A percentile compares a stretch with the other conserved stretches of the same genome.
Evolutionary conservation across 2,329 filamentous ascomycete genomes (phyloP).

Genomic region (Arthrinium puccinioides): DNA sequence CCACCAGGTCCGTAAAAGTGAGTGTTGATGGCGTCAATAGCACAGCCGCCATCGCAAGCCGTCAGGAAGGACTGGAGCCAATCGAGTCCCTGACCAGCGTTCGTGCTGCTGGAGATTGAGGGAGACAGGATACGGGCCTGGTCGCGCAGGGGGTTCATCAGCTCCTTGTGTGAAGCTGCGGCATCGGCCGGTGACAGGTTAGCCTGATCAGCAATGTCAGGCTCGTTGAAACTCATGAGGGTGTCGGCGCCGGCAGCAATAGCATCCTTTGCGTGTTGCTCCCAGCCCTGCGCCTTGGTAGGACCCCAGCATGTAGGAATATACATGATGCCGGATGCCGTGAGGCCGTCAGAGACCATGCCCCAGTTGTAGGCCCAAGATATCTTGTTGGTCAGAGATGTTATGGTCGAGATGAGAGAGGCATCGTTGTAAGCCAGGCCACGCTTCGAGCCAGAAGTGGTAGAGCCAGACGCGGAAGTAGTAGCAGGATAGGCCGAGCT

Average conservation of each 20-base stretch:
- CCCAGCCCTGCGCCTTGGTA: conserved; percentile 43
- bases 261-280: conserved; percentile 38
- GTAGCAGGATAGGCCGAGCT: background rate
- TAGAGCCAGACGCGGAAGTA: conserved; percentile 5
- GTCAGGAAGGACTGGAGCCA: conserved; percentile 49
- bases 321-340: conserved; percentile 39
- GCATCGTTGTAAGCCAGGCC: conserved; percentile 26
- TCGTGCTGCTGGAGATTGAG: conserved; percentile 53
- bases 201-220: conserved; percentile 53
- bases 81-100: conserved; percentile 40
- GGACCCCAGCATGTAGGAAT: conserved; percentile 61
- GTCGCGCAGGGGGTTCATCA: conserved; percentile 48
- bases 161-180: conserved; percentile 43
- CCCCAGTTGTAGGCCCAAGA: conserved; percentile 27
- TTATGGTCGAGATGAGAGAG: conserved; percentile 16
- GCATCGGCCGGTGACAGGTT: conserved; percentile 47
- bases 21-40: conserved; percentile 51
- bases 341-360: conserved; percentile 22
- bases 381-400: conserved; percentile 14
- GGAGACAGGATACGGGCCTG: conserved; percentile 50
- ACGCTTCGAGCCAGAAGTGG: conserved; percentile 15
- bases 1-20: conserved; percentile 55
- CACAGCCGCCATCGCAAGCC: conserved; percentile 44
- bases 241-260: conserved; percentile 46
- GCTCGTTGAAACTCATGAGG: conserved; percentile 67